These are phyloP conservation scores for Neurospora sp. DNA, from an alignment of 495 filamentous ascomycete genomes.

Conservation along the genomic window DNA sequence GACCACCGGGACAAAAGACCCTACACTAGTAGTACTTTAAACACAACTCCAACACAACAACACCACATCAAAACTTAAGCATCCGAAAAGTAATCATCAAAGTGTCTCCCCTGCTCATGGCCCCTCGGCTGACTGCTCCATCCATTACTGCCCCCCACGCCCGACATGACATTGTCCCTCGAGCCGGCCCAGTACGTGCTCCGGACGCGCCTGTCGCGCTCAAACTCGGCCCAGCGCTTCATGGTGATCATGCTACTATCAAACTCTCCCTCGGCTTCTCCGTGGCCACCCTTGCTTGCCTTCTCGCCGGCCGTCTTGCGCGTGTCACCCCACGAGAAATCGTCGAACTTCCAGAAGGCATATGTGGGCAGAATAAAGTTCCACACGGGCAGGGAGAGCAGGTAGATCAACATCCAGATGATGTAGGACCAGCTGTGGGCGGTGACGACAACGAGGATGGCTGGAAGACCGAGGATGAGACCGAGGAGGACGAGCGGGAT, in stretches of 20 bases:
- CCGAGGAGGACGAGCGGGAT: slow-evolving; percentile 87
- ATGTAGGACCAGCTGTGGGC: slow-evolving; percentile 94
- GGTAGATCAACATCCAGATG: slow-evolving; percentile 93
- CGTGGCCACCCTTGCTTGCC: slow-evolving; percentile 56
- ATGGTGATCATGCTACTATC: slow-evolving; percentile 97
- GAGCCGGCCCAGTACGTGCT: slow-evolving; percentile 36
- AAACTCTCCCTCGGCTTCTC: slow-evolving; percentile 89
- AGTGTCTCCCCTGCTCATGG: slow-evolving; percentile 28
- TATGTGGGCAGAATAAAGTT: slow-evolving; percentile 93
- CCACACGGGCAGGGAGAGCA: slow-evolving; percentile 90
- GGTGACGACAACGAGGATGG: slow-evolving; percentile 85
- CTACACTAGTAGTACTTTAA: background rate
- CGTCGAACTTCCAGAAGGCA: slow-evolving; percentile 99
- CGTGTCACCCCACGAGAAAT: slow-evolving; percentile 99
- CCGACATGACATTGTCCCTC: slow-evolving; percentile 27
- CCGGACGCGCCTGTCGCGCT: slow-evolving; percentile 41
- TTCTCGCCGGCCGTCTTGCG: slow-evolving; percentile 90
- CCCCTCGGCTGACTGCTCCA: slow-evolving; percentile 17
- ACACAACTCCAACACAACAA: background rate
- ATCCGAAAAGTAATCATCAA: slow-evolving; percentile 43
- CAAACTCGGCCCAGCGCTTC: slow-evolving; percentile 97
- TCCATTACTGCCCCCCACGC: slow-evolving; percentile 20
- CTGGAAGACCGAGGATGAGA: slow-evolving; percentile 88
- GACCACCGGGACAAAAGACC: background rate
- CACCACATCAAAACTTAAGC: slow-evolving; percentile 18